These are phyloP conservation scores for Myotisia sp. DNA, from an alignment of 2,329 filamentous ascomycete genomes.

Conservation along the genomic window DNA sequence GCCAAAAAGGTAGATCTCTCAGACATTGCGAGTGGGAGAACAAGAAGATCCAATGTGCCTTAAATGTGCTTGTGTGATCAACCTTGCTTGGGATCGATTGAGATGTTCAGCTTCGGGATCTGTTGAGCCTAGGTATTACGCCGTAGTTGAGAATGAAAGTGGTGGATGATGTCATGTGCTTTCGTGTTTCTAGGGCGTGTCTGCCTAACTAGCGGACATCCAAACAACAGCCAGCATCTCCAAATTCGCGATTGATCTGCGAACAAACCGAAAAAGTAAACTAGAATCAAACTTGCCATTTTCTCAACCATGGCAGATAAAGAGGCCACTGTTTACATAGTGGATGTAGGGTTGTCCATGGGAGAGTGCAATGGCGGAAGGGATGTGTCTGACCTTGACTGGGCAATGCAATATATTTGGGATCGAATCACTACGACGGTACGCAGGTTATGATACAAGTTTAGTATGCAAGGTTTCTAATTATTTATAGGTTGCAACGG, in stretches of 20 bases:
- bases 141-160: slow-evolving; percentile 3
- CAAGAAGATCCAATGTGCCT: too few species aligned
- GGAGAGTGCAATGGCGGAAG: slow-evolving; percentile 56
- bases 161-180: slow-evolving; percentile 27
- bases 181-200: slow-evolving; percentile 28
- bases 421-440: slow-evolving; percentile 73
- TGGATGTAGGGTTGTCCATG: slow-evolving; percentile 84
- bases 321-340: slow-evolving; percentile 79
- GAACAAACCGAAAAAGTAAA: too few species aligned
- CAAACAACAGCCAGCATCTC: too few species aligned
- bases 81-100: too few species aligned
- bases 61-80: too few species aligned
- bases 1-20: slow-evolving; percentile 6
- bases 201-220: slow-evolving; percentile 23
- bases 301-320: slow-evolving; percentile 65
- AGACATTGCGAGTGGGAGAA: slow-evolving; percentile 8
- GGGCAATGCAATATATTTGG: slow-evolving; percentile 84
- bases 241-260: too few species aligned
- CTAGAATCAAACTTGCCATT: too few species aligned
- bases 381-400: slow-evolving; percentile 68
- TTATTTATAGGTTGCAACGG: slow-evolving; percentile 40
- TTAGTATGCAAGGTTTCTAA: not conserved
- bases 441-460: slow-evolving; percentile 11
- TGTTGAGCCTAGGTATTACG: too few species aligned
- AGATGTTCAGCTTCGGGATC: too few species aligned